Base-by-base conservation (phyloP, 345 rosid species). In the Trapa bicornis region DNA sequence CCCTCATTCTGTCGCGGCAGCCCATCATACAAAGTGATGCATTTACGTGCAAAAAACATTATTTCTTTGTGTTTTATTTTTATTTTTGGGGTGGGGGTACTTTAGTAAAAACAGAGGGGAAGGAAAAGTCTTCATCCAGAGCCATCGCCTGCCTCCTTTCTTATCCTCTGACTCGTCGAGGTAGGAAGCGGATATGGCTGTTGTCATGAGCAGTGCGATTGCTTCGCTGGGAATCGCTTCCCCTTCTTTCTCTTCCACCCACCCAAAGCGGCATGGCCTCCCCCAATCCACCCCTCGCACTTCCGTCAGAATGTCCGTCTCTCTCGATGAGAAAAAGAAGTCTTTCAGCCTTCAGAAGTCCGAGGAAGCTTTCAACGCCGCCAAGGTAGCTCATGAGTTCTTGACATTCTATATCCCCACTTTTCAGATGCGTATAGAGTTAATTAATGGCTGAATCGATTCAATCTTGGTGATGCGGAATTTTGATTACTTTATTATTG, bases 301-400 rank as follows among this genome's bases (percentile, higher is more conserved):
- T 54, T 42, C 60, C 38, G 66, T 65, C 60, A 74, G 61, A 47
- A 73, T 70, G 76, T 68, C 76, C 14, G 81, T 85, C 67, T 91
- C 99, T 36, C 75, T 82, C 61, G 89, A 69, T 29, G 69, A 76
- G 66, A 70, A 76, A 62, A 69, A 61, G 69, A 70, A 76, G 74
- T 64, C 65, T 14, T 73, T 66, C 73, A 65, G 74, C 16, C 78
- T 94, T 67, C 75, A 87, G 64, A 94, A 94, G 72, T 94, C 97
- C 9, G 91, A 89, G 48, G 92, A 91, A 82, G 97, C 95, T 74
- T 89, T 91, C 80, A 80, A 66, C 65, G 81, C 72, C 48, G 97
- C 96, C 65, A 89, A 91, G 94, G 99, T 87, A 43, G 4, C 6
- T 22, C 29, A 6, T 9, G 13, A 8, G 8, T 54, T 22, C 35